phyloP scores from a whole-genome alignment of 176 grass and related monocot genomes.

The Chrysopogon serrulatus region DNA sequence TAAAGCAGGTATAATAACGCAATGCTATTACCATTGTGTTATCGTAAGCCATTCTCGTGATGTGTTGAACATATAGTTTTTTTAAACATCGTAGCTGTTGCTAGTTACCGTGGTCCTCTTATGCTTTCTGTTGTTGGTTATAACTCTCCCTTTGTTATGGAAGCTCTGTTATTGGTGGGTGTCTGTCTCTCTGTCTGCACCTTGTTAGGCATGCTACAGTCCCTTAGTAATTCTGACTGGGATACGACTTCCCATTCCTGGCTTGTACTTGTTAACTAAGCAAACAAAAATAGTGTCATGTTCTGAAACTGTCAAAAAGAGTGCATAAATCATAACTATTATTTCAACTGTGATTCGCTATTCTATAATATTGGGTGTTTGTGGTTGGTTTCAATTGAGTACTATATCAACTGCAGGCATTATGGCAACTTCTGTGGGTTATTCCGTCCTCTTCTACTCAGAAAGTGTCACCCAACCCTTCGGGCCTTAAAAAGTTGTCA shows the following conservation, averaged over 20 bases:
- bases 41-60: neutral
- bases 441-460: slow-evolving; percentile 54
- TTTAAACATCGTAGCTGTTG: slow-evolving; percentile 5
- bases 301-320: neutral
- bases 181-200: neutral
- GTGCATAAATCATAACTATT: neutral
- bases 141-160: neutral
- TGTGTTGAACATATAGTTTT: neutral
- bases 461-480: slow-evolving; percentile 44
- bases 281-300: neutral
- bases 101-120: neutral
- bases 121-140: neutral
- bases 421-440: slow-evolving; percentile 97
- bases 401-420: slow-evolving; percentile 47
- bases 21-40: neutral
- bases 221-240: neutral
- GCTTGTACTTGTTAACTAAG: too few relatives aligned
- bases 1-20: slow-evolving; percentile 79
- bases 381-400: neutral
- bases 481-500: slow-evolving; percentile 78
- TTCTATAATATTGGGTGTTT: neutral
- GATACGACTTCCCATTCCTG: neutral
- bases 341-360: neutral
- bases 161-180: neutral
- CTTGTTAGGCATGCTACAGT: neutral